phyloP scores from a whole-genome alignment of 1,284 basidiomycete species.

The Boletus mariae region DNA sequence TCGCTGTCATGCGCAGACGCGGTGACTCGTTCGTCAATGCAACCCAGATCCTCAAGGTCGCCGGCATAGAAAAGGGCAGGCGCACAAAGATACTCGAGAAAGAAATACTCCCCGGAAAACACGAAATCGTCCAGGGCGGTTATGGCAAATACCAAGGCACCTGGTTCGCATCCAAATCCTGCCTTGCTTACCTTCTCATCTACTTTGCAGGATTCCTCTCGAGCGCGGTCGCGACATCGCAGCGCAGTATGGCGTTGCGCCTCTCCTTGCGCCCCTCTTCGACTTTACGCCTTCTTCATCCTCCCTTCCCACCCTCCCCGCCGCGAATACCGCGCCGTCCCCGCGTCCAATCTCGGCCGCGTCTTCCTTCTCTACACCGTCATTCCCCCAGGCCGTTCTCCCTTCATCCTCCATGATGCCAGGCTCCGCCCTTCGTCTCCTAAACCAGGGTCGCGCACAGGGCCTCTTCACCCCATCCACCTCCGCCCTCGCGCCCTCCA shows the following conservation, averaged over 20 bases:
- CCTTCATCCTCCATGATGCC: conserved; percentile 78
- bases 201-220: conserved; percentile 76
- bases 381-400: conserved; percentile 53
- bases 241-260: conserved; percentile 83
- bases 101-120: conserved; percentile 92
- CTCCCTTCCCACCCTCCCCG: conserved; percentile 57
- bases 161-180: conserved; percentile 56
- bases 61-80: conserved; percentile 94
- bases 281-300: conserved; percentile 83
- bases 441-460: conserved; percentile 82
- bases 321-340: conserved; percentile 45
- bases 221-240: conserved; percentile 89
- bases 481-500: conserved; percentile 42
- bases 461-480: conserved; percentile 81
- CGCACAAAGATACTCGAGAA: conserved; percentile 98
- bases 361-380: conserved; percentile 44
- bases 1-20: conserved; percentile 96
- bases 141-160: conserved; percentile 99
- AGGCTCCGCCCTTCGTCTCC: conserved; percentile 71
- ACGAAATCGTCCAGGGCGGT: conserved; percentile 99
- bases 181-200: conserved; percentile 12
- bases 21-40: conserved; percentile 96
- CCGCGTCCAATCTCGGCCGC: conserved; percentile 52
- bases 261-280: conserved; percentile 83
- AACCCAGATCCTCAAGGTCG: conserved; percentile 98